Conservation (phyloP, 2,329 filamentous ascomycete species). For the Penicillium sp. region DNA sequence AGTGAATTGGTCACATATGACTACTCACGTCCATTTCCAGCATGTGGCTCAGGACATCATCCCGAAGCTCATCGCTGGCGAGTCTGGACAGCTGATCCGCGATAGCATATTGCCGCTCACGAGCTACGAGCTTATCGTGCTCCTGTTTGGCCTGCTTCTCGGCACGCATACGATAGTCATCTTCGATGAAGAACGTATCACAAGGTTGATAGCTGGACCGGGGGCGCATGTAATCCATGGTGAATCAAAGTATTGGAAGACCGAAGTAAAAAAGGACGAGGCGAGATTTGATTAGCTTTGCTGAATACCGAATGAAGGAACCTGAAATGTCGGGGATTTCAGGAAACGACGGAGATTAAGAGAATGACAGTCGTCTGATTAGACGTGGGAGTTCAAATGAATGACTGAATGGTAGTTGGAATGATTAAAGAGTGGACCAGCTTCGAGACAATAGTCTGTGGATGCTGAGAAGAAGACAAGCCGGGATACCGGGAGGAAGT, state of each 20-base stretch:
- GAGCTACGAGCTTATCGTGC: slow-evolving; percentile 73
- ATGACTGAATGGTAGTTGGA: slow-evolving; percentile 62
- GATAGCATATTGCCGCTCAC: slow-evolving; percentile 82
- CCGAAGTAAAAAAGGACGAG: slow-evolving; percentile 1
- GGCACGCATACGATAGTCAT: slow-evolving; percentile 56
- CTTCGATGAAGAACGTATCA: slow-evolving; percentile 69
- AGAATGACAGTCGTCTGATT: slow-evolving; percentile 54
- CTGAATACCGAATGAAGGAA: slow-evolving; percentile 41
- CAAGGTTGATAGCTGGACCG: slow-evolving; percentile 62
- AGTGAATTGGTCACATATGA: not conserved
- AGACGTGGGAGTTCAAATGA: slow-evolving; percentile 40
- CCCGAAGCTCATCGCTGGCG: slow-evolving; percentile 86
- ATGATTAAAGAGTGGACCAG: slow-evolving; percentile 49
- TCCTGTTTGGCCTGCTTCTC: slow-evolving; percentile 62
- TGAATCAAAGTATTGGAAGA: slow-evolving; percentile 28
- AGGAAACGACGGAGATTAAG: slow-evolving; percentile 46
- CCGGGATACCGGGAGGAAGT: slow-evolving; percentile 31
- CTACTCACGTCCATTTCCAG: slow-evolving; percentile 77
- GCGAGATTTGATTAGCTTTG: slow-evolving; percentile 17
- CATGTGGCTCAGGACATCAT: slow-evolving; percentile 94
- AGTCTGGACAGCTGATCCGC: slow-evolving; percentile 84
- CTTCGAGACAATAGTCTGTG: slow-evolving; percentile 41
- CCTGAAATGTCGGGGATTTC: slow-evolving; percentile 21
- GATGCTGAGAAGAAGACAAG: slow-evolving; percentile 30
- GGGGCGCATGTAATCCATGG: slow-evolving; percentile 57